These are phyloP conservation scores for Haplosporangium gracile DNA, from an alignment of 192 early-diverging fungal genomes.

Conservation along the genomic window DNA sequence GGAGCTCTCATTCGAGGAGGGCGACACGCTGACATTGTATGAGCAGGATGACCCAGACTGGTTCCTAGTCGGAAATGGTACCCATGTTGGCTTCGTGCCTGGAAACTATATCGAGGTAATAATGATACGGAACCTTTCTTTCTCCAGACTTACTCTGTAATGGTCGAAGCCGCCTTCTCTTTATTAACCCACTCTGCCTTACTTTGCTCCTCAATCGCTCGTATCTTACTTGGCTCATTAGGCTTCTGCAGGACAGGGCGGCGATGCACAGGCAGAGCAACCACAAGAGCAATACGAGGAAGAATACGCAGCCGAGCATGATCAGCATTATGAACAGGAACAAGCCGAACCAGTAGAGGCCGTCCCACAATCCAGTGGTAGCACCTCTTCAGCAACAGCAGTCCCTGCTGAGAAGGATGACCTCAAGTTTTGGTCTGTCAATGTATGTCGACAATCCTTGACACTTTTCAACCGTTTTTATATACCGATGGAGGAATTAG, in stretches of 20 bases:
- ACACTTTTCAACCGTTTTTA: conserved; percentile 2
- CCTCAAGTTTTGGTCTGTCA: conserved; percentile 64
- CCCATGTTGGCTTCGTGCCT: conserved; percentile 87
- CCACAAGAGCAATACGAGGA: conserved; percentile 29
- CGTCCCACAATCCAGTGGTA: conserved; percentile 33
- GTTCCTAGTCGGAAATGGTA: conserved; percentile 84
- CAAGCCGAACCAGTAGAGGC: conserved; percentile 27
- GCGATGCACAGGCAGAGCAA: conserved; percentile 31
- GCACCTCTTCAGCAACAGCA: conserved; percentile 17
- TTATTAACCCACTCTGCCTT: not conserved
- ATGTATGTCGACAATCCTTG: conserved; percentile 32
- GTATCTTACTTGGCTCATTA: not conserved
- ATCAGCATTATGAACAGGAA: conserved; percentile 33
- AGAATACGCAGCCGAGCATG: conserved; percentile 43
- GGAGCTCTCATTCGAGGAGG: conserved; percentile 86
- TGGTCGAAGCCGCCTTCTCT: not conserved
- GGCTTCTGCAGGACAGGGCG: conserved; percentile 54
- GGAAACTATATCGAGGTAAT: conserved; percentile 83
- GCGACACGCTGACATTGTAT: conserved; percentile 78
- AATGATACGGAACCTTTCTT: too few species aligned
- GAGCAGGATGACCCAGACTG: conserved; percentile 93
- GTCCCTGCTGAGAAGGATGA: conserved; percentile 52
- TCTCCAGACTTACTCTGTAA: too few species aligned
- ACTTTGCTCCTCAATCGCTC: not conserved
- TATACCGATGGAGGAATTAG: not conserved